Percentiles rank a stretch among this genome's conserved stretches.
phyloP scores from a whole-genome alignment of 1,284 basidiomycete genomes.

The Rhizoctonia solani region DNA sequence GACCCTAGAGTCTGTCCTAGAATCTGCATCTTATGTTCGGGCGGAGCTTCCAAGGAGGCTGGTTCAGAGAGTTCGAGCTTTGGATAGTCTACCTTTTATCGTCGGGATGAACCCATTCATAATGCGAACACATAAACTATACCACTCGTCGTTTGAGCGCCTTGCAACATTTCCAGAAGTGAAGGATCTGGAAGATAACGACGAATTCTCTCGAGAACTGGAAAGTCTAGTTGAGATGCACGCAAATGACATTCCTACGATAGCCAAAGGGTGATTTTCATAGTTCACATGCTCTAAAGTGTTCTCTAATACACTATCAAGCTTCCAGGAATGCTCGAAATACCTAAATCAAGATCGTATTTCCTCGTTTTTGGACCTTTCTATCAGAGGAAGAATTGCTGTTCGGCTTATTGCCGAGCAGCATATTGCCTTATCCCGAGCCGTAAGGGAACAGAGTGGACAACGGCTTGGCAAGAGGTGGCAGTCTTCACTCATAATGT shows the following conservation, averaged over 20 bases:
- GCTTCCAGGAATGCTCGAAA: slow-evolving; percentile 82
- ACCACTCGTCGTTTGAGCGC: slow-evolving; percentile 73
- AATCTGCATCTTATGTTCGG: slow-evolving; percentile 69
- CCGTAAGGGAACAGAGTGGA: slow-evolving; percentile 46
- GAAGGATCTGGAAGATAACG: slow-evolving; percentile 69
- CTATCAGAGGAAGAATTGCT: slow-evolving; percentile 85
- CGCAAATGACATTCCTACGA: slow-evolving; percentile 83
- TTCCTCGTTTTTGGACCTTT: slow-evolving; percentile 77
- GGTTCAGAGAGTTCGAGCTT: slow-evolving; percentile 67
- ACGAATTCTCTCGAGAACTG: slow-evolving; percentile 66
- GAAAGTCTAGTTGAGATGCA: slow-evolving; percentile 76
- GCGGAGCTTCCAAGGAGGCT: slow-evolving; percentile 74
- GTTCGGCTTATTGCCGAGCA: slow-evolving; percentile 91
- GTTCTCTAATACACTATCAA: slow-evolving; percentile 43
- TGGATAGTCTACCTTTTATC: slow-evolving; percentile 79
- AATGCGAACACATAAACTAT: slow-evolving; percentile 70
- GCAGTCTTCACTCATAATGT: neutral
- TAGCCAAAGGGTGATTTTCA: slow-evolving; percentile 75
- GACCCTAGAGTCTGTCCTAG: slow-evolving; percentile 66
- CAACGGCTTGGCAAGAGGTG: slow-evolving; percentile 30
- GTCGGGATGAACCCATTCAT: slow-evolving; percentile 91
- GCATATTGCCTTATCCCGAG: slow-evolving; percentile 80
- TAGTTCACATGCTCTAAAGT: neutral
- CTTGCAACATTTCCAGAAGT: slow-evolving; percentile 73
- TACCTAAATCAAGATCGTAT: slow-evolving; percentile 83